Conservation (phyloP, 345 rosid species). For the Litchi chinensis region DNA sequence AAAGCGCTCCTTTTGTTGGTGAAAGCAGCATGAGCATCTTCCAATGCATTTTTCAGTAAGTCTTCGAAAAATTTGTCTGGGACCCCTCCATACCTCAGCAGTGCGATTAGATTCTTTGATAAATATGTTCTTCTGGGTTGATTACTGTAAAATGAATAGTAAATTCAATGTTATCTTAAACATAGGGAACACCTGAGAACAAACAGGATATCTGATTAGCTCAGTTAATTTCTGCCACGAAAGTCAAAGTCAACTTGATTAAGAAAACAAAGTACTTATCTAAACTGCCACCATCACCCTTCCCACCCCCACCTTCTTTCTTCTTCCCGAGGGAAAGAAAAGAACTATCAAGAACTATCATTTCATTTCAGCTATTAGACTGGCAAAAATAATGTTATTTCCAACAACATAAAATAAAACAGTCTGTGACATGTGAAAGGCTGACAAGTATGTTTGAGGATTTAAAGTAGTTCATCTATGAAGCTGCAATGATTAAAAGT, state of each 20-base stretch:
- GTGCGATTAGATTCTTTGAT: conserved; percentile 59
- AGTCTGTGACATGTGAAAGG: neutral
- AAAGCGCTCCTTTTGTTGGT: conserved; percentile 49
- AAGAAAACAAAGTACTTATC: neutral
- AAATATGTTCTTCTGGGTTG: conserved; percentile 51
- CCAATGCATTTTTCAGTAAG: conserved; percentile 47
- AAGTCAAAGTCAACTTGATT: conserved; percentile 5
- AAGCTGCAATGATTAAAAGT: neutral
- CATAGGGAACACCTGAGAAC: neutral
- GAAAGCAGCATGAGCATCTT: conserved; percentile 46
- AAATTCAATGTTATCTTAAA: conserved; percentile 4
- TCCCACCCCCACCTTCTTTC: neutral
- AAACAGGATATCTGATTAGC: neutral
- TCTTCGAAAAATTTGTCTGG: conserved; percentile 61
- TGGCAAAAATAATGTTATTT: neutral
- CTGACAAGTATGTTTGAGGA: neutral
- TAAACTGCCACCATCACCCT: neutral
- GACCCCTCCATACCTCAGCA: conserved; percentile 78
- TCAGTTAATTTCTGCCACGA: neutral
- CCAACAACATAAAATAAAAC: neutral
- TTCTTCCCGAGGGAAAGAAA: neutral
- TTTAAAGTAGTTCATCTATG: neutral
- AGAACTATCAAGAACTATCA: neutral
- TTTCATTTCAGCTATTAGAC: neutral
- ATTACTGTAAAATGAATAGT: conserved; percentile 44